These are phyloP conservation scores for Streptanthus diversifolius DNA, from an alignment of 345 rosid species.

Conservation along the genomic window DNA sequence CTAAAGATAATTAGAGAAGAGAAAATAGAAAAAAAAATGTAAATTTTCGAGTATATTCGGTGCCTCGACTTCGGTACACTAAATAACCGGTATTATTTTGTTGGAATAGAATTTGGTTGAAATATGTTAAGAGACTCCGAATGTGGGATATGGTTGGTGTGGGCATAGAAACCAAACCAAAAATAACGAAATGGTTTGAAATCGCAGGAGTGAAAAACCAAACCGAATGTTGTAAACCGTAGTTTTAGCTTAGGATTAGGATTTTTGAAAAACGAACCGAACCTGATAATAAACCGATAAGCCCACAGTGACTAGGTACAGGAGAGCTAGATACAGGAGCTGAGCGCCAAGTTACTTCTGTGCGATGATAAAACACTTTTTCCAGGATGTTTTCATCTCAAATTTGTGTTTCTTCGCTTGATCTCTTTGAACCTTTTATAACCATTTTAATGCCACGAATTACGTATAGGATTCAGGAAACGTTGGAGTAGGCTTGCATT, in stretches of 20 bases:
- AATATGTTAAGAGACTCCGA: background rate
- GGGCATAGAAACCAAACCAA: background rate
- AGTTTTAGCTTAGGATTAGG: background rate
- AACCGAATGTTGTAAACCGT: slow-evolving; percentile 6
- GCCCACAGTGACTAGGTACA: background rate
- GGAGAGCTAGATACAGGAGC: slow-evolving; percentile 79
- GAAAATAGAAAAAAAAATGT: background rate
- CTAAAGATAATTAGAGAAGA: background rate
- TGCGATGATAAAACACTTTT: slow-evolving; percentile 62
- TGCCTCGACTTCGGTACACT: background rate
- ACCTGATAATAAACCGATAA: slow-evolving; percentile 11
- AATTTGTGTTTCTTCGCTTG: background rate
- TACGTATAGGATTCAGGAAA: slow-evolving; percentile 47
- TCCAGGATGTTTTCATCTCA: slow-evolving; percentile 49
- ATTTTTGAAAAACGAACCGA: slow-evolving; percentile 13
- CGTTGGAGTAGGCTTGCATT: slow-evolving; percentile 65
- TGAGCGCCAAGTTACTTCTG: slow-evolving; percentile 53
- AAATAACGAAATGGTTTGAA: background rate
- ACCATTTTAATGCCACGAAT: background rate
- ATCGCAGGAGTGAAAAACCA: background rate
- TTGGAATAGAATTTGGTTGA: background rate
- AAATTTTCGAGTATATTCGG: background rate
- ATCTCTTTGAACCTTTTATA: background rate
- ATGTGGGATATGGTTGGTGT: background rate
- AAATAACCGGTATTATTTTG: slow-evolving; percentile 6